These are phyloP conservation scores for Senecio squalidus DNA, from an alignment of 140 eudicot genomes.

Conservation along the genomic window DNA sequence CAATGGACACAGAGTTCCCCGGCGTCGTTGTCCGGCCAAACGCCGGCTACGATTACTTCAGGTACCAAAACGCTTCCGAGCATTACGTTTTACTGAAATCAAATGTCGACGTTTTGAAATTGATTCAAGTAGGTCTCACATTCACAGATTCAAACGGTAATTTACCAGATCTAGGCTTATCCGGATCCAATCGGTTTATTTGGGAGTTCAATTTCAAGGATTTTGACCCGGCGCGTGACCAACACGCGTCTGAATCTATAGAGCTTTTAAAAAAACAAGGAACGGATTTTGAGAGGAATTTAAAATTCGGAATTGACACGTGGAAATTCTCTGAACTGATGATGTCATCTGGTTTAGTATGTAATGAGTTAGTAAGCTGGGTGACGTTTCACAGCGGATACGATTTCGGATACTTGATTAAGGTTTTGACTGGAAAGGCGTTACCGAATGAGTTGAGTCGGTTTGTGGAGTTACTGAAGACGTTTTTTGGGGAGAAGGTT, in stretches of 20 bases:
- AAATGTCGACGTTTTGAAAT: slow-evolving; percentile 52
- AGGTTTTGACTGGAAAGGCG: slow-evolving; percentile 44
- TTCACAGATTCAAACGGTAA: slow-evolving; percentile 57
- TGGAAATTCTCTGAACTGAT: slow-evolving; percentile 42
- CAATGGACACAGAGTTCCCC: slow-evolving; percentile 78
- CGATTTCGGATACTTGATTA: slow-evolving; percentile 72
- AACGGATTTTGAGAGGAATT: slow-evolving; percentile 50
- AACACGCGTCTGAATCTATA: slow-evolving; percentile 53
- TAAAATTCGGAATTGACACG: slow-evolving; percentile 42
- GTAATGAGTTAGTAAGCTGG: slow-evolving; percentile 56
- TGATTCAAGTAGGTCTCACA: slow-evolving; percentile 72
- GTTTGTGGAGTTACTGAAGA: slow-evolving; percentile 34
- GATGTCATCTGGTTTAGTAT: slow-evolving; percentile 56
- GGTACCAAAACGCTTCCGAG: slow-evolving; percentile 11
- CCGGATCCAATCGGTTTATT: slow-evolving; percentile 17
- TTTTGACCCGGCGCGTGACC: slow-evolving; percentile 48
- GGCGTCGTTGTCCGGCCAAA: slow-evolving; percentile 42
- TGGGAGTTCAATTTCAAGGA: slow-evolving; percentile 81
- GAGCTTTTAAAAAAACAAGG: slow-evolving; percentile 53
- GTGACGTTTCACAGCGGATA: too few relatives aligned
- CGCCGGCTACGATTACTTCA: slow-evolving; percentile 4
- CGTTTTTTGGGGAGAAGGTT: slow-evolving; percentile 50
- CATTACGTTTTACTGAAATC: slow-evolving; percentile 36
- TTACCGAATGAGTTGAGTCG: slow-evolving; percentile 35
- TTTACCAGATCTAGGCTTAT: slow-evolving; percentile 46